A percentile compares a stretch with the other conserved stretches of the same genome.
Evolutionary conservation across 495 filamentous ascomycete genomes (phyloP).

Genomic region (Penicillium roqueforti): DNA sequence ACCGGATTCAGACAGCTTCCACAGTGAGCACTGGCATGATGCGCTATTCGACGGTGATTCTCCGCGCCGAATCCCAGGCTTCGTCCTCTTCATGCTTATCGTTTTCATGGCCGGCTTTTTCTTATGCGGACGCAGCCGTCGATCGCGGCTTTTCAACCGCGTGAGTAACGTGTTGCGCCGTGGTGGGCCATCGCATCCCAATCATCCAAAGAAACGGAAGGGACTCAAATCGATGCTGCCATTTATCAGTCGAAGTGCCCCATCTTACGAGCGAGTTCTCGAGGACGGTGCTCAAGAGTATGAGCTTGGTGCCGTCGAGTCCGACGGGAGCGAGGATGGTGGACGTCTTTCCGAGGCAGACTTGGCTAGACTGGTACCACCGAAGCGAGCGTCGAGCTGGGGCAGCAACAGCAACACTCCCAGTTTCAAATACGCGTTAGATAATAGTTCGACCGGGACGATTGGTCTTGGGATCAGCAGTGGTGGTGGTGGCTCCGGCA

Average conservation of each 20-base stretch:
- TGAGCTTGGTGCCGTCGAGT: conserved; percentile 64
- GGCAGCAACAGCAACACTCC: conserved; percentile 33
- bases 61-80: conserved; percentile 64
- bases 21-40: conserved; percentile 71
- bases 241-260: conserved; percentile 51
- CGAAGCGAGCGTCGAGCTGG: conserved; percentile 39
- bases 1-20: conserved; percentile 40
- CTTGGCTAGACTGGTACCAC: conserved; percentile 26
- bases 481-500: conserved; percentile 31
- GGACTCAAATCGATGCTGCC: conserved; percentile 50
- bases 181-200: conserved; percentile 48
- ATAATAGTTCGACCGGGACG: conserved; percentile 50
- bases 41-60: conserved; percentile 56
- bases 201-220: conserved; percentile 49
- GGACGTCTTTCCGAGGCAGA: conserved; percentile 34
- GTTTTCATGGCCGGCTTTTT: conserved; percentile 63
- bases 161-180: conserved; percentile 49
- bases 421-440: conserved; percentile 54
- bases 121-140: conserved; percentile 65
- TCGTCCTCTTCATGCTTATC: conserved; percentile 71
- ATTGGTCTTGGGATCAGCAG: conserved; percentile 46
- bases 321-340: conserved; percentile 50
- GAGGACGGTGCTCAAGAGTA: conserved; percentile 71
- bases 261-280: conserved; percentile 80
- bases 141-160: conserved; percentile 59